A percentile compares a stretch with the other conserved stretches of the same genome.
phyloP scores from a whole-genome alignment of 441 rosid genomes.

The Adansonia madagascariensis region DNA sequence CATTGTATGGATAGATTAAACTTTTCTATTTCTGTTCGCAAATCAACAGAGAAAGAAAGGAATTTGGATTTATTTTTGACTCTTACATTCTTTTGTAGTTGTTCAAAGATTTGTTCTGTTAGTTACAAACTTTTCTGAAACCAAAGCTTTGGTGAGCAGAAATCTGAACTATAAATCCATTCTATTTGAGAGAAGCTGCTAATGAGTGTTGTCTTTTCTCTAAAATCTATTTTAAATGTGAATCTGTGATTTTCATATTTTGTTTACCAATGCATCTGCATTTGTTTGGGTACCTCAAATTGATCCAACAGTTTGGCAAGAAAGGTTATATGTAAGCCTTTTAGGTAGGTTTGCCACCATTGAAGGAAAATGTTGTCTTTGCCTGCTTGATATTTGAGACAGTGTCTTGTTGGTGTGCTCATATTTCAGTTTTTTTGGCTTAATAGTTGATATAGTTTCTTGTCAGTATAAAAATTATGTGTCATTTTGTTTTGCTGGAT shows the following conservation, averaged over 20 bases:
- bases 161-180: background rate
- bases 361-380: background rate
- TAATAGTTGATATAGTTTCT: background rate
- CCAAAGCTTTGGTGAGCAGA: constrained; percentile 7
- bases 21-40: constrained; percentile 16
- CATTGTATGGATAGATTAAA: background rate
- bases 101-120: background rate
- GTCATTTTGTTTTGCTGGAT: background rate
- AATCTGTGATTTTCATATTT: background rate
- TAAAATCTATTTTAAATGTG: background rate
- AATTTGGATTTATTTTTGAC: background rate
- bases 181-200: background rate
- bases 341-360: background rate
- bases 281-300: background rate
- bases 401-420: background rate
- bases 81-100: background rate
- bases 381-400: background rate
- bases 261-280: background rate
- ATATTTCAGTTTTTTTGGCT: no score
- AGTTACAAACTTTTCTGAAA: background rate
- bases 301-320: background rate
- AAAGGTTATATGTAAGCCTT: background rate
- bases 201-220: background rate
- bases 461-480: background rate
- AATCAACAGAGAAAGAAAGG: background rate